phyloP scores from a whole-genome alignment of 805 yeast species.

The Saccharomyces cerevisiae region DNA sequence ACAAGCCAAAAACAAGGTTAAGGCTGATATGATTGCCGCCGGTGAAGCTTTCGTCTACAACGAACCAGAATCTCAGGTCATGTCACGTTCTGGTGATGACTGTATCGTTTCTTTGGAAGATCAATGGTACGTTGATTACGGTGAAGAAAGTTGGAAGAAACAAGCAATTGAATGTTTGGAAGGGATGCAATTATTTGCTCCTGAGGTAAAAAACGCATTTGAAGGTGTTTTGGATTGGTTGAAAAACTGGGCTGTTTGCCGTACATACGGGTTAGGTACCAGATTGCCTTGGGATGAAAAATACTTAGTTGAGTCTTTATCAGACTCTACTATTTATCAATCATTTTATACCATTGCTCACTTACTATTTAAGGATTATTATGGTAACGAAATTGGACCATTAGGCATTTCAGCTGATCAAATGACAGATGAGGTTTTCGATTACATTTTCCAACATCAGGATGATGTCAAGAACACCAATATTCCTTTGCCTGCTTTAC shows the following conservation, averaged over 20 bases:
- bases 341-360: conserved; percentile 88
- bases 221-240: conserved; percentile 94
- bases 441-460: conserved; percentile 71
- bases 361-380: conserved; percentile 75
- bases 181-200: conserved; percentile 65
- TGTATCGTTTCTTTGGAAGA: conserved; percentile 96
- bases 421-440: conserved; percentile 89
- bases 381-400: conserved; percentile 69
- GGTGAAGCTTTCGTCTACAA: conserved; percentile 83
- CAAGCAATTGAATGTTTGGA: conserved; percentile 73
- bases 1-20: conserved; percentile 79
- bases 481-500: conserved; percentile 60
- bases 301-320: conserved; percentile 85
- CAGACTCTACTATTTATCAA: conserved; percentile 94
- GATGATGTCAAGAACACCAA: conserved; percentile 46
- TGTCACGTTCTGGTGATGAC: conserved; percentile 93
- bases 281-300: conserved; percentile 94
- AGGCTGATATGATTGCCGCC: conserved; percentile 65
- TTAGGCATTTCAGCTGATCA: conserved; percentile 70
- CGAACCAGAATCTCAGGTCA: conserved; percentile 86
- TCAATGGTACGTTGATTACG: conserved; percentile 97
- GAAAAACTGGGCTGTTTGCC: conserved; percentile 95
- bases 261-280: conserved; percentile 94
- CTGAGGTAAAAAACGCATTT: conserved; percentile 84
- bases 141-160: conserved; percentile 84